Conservation (phyloP, 108 stramenopile genomes). For the Nitzschia palea region DNA sequence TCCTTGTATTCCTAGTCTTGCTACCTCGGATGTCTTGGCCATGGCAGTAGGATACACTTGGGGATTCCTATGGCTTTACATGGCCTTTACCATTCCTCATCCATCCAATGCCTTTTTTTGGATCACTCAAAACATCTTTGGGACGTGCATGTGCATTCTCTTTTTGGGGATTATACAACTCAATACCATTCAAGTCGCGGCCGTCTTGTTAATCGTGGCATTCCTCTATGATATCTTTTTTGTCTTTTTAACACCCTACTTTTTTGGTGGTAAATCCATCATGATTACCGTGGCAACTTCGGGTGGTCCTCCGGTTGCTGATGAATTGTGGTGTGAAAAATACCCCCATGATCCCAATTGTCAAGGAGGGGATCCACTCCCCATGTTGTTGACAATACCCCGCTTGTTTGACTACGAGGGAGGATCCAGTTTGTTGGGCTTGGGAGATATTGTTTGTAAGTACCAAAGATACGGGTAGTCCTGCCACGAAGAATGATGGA, state of each 20-base stretch:
- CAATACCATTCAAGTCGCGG: constrained; percentile 78
- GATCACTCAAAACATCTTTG: constrained; percentile 90
- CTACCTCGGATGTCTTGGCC: constrained; percentile 44
- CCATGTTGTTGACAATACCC: constrained; percentile 83
- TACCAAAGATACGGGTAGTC: no score
- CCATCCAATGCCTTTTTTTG: constrained; percentile 69
- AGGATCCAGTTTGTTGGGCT: constrained; percentile 82
- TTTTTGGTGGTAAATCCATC: constrained; percentile 72
- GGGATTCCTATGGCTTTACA: constrained; percentile 47
- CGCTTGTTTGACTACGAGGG: constrained; percentile 78
- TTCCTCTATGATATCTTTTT: constrained; percentile 93
- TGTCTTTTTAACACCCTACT: constrained; percentile 80
- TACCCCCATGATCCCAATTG: constrained; percentile 80
- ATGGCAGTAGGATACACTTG: constrained; percentile 33
- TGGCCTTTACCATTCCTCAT: constrained; percentile 54
- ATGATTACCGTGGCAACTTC: constrained; percentile 86
- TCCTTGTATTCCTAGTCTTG: constrained; percentile 10
- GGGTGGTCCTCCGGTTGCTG: constrained; percentile 63
- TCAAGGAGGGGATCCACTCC: constrained; percentile 79
- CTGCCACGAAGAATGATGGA: no score
- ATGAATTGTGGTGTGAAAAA: constrained; percentile 83
- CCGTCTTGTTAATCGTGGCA: constrained; percentile 59
- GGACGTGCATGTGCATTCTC: constrained; percentile 83
- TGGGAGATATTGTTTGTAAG: constrained; percentile 85
- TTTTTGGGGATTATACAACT: constrained; percentile 81